A percentile compares a stretch with the other conserved stretches of the same genome.
phyloP scores from a whole-genome alignment of 768 basidiomycete genomes.

The Rhodotorula taiwanensis region DNA sequence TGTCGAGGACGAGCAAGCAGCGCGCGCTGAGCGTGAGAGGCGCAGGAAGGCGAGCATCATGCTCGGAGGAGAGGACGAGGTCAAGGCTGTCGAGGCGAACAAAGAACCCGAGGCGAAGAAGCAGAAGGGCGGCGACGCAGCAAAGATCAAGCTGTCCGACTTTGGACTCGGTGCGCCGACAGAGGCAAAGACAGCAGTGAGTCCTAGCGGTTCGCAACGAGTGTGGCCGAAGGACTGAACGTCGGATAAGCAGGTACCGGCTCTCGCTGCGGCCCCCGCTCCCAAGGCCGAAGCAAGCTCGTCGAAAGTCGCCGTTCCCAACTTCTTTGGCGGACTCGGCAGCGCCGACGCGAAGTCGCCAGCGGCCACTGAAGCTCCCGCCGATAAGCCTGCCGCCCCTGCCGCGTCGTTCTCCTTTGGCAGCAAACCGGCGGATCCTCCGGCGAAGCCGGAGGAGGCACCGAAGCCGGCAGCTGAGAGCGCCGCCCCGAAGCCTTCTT shows the following conservation, averaged over 20 bases:
- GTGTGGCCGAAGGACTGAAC: too few relatives aligned
- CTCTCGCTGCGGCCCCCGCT: too few relatives aligned
- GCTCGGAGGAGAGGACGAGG: conserved; percentile 7
- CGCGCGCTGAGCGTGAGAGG: conserved; percentile 11
- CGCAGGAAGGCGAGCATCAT: conserved; percentile 12
- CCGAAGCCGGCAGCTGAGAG: not conserved
- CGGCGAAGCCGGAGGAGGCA: not conserved
- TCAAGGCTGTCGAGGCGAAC: not conserved
- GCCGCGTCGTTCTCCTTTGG: conserved; percentile 5
- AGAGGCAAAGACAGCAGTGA: not conserved
- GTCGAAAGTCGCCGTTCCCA: not conserved
- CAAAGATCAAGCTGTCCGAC: conserved; percentile 5
- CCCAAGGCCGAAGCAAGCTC: too few relatives aligned
- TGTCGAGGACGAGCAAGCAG: conserved; percentile 15
- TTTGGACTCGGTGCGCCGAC: not conserved
- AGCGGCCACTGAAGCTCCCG: not conserved
- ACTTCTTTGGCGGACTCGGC: not conserved
- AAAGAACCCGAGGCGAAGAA: not conserved
- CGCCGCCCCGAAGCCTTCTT: not conserved
- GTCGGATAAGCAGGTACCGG: too few relatives aligned
- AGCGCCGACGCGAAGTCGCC: not conserved
- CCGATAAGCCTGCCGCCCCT: not conserved
- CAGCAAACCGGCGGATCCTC: not conserved
- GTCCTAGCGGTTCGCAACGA: too few relatives aligned
- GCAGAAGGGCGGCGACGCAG: not conserved